phyloP scores from a whole-genome alignment of 345 rosid genomes.

The Anastatica hierochuntica region DNA sequence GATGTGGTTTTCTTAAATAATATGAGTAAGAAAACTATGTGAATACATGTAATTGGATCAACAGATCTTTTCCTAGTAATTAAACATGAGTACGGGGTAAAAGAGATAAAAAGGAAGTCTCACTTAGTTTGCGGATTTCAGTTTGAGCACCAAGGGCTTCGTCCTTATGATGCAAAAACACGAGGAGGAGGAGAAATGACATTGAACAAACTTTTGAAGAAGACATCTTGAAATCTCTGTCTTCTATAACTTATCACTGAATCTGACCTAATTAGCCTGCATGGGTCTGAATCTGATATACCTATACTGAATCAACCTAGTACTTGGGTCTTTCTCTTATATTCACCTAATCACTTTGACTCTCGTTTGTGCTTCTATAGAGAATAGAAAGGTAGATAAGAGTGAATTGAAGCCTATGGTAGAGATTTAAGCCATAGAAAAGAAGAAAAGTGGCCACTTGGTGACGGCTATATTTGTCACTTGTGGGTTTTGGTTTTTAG shows the following conservation, averaged over 20 bases:
- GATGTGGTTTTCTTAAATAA: background rate
- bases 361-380: no score
- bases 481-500: no score
- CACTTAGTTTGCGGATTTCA: background rate
- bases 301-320: no score
- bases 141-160: background rate
- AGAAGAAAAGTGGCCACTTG: no score
- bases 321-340: no score
- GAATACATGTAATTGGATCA: background rate
- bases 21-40: background rate
- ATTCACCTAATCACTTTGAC: no score
- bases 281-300: no score
- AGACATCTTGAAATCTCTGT: background rate
- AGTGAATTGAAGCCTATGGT: no score
- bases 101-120: background rate
- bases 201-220: background rate
- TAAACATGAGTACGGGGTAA: background rate
- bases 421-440: no score
- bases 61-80: background rate
- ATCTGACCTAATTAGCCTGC: no score
- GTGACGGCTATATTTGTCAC: no score
- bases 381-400: no score
- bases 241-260: background rate
- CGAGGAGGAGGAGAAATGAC: background rate
- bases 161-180: background rate